Conservation (phyloP, 2,329 filamentous ascomycete species). For the Aspergillus fumigatus region DNA sequence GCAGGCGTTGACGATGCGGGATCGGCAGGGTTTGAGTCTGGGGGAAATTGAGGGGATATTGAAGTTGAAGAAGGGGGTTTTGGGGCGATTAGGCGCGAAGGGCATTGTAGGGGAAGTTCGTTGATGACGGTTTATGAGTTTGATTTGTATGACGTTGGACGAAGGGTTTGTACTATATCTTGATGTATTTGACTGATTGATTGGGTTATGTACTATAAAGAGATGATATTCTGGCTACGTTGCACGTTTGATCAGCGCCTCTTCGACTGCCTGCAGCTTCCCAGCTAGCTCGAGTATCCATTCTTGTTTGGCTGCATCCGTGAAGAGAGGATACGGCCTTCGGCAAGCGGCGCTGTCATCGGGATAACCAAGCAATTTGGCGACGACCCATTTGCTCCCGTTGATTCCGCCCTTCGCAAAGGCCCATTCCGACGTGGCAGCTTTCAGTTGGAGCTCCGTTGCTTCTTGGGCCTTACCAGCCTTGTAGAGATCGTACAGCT, state of each 20-base stretch:
- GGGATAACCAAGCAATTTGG: conserved; percentile 51
- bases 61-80: conserved; percentile 15
- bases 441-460: conserved; percentile 46
- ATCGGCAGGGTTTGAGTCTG: too few relatives aligned
- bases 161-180: neutral
- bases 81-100: conserved; percentile 35
- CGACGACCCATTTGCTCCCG: conserved; percentile 58
- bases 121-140: neutral
- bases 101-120: conserved; percentile 27
- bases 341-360: conserved; percentile 49
- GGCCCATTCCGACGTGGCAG: conserved; percentile 52
- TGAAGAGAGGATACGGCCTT: conserved; percentile 51
- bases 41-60: too few relatives aligned
- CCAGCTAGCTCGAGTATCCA: neutral
- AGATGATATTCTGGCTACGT: neutral
- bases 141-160: neutral
- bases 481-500: conserved; percentile 47
- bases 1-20: too few relatives aligned
- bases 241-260: neutral
- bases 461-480: conserved; percentile 48
- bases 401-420: conserved; percentile 58
- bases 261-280: neutral
- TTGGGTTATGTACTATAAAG: neutral
- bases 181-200: neutral
- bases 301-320: conserved; percentile 39